Base-by-base conservation (phyloP, 352 stramenopile genomes). In the Phytopythium chamaehyphon region DNA sequence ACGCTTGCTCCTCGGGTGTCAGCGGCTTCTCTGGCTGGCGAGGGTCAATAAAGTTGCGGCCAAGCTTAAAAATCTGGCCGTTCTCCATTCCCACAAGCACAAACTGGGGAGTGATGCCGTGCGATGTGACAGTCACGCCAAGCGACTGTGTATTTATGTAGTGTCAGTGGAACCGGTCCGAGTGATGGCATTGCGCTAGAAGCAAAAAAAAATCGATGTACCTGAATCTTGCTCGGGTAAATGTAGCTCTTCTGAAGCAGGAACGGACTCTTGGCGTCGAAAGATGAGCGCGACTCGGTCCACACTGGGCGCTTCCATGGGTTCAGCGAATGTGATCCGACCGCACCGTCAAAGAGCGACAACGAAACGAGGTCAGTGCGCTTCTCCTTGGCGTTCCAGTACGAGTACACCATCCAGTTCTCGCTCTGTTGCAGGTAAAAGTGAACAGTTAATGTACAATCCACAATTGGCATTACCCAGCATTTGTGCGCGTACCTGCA, bases 371-470 rank as follows among this genome's bases (percentile, higher is more conserved):
- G 40, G 50, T 93, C 83, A 1, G 79, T 92, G 47, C 80, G 82
- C 57, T 90, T 93, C 36, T 90, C 79, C 60, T 92, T 93, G 0
- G 73, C 58, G 68, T 98, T 99, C 80, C 93, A 98, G 73, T 92
- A 99, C 24, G 96, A 86, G 59, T 98, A 98, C 31, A 98, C 83
- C 9, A 98, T 66, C 90, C 88, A 98, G 65, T 99, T 99, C 54
- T 99, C 96, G 47, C 84, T 92, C 66, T 94, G 38, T 5, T 33
- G 5, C 28, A 33, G 9, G 9, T 42, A 16, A 51, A 18, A 19
- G 5, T 18, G 22, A 48, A 11, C 31, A 47, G n/a, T n/a, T n/a
- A n/a, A n/a, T n/a, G n/a, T n/a, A 63, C 19, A 28, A 46, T n/a
- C 21, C 40, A 18, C 19, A 12, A 38, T 47, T 23, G 43, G 19